phyloP scores from a whole-genome alignment of 192 early-diverging fungal genomes.

The Coemansia sp. region DNA sequence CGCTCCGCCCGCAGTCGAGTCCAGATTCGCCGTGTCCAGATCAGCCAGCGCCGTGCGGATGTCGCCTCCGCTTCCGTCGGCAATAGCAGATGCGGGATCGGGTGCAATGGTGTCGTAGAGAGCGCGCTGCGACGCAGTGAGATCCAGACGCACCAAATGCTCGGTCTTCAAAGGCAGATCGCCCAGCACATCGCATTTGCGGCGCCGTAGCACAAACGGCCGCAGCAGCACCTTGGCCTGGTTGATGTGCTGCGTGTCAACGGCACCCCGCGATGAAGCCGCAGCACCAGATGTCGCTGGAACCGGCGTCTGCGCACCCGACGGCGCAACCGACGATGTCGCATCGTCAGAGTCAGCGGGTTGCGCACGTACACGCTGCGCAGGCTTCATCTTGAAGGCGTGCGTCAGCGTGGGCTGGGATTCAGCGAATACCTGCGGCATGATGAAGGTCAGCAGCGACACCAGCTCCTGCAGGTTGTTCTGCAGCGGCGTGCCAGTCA shows the following conservation, averaged over 20 bases:
- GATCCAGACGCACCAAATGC: conserved; percentile 53
- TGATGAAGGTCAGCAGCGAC: conserved; percentile 80
- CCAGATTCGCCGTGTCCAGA: conserved; percentile 24
- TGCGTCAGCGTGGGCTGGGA: conserved; percentile 46
- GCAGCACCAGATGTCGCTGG: background rate
- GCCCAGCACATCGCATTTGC: conserved; percentile 70
- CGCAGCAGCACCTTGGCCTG: conserved; percentile 81
- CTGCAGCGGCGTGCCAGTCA: conserved; percentile 86
- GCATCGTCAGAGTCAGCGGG: conserved; percentile 40
- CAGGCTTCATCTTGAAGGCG: conserved; percentile 44
- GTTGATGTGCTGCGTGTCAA: conserved; percentile 63
- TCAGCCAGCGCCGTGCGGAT: conserved; percentile 22
- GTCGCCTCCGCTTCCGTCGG: conserved; percentile 9
- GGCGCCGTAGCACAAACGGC: conserved; percentile 84
- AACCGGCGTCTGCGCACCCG: conserved; percentile 40
- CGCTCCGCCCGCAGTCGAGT: background rate
- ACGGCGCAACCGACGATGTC: conserved; percentile 27
- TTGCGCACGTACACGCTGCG: conserved; percentile 6
- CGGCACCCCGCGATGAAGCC: conserved; percentile 20
- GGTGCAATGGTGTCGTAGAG: conserved; percentile 59
- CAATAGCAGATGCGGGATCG: conserved; percentile 10
- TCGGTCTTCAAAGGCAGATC: conserved; percentile 68
- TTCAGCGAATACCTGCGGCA: conserved; percentile 75
- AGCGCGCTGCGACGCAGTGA: conserved; percentile 53
- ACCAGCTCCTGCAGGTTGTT: conserved; percentile 89